Percentiles rank a stretch among this genome's conserved stretches.
Conservation (phyloP, 2,329 filamentous ascomycete species). For the Cordyceps militaris region DNA sequence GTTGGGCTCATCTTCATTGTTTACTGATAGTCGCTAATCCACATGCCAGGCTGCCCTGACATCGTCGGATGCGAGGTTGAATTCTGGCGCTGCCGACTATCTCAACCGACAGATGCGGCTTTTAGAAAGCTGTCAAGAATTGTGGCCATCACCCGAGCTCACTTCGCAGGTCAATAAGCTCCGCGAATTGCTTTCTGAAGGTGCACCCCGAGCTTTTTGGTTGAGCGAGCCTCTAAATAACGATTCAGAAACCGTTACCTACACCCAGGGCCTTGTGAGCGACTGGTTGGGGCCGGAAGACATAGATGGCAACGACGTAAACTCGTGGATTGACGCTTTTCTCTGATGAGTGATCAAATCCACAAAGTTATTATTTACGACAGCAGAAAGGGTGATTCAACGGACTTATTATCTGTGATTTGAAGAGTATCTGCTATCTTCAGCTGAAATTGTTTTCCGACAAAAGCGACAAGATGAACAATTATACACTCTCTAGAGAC, state of each 20-base stretch:
- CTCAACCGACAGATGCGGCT: neutral
- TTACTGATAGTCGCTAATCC: neutral
- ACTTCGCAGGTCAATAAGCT: neutral
- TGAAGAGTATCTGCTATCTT: neutral
- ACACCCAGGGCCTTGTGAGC: neutral
- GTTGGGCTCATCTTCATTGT: no score
- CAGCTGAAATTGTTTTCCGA: no score
- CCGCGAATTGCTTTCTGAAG: neutral
- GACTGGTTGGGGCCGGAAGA: neutral
- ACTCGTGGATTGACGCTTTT: neutral
- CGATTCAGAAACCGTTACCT: neutral
- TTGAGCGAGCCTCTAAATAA: neutral
- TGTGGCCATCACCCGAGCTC: neutral
- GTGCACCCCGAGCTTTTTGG: no score
- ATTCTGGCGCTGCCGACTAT: neutral
- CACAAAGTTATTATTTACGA: neutral
- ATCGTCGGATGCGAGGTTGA: neutral
- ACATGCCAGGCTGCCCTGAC: neutral
- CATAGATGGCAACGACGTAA: neutral
- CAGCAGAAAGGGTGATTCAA: neutral
- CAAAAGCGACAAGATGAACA: no score
- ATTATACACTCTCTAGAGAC: no score
- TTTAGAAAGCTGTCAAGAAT: neutral
- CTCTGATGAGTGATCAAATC: neutral
- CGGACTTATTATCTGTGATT: neutral